These are phyloP conservation scores for Apiospora pterosperma DNA, from an alignment of 2,329 filamentous ascomycete species.

Conservation along the genomic window DNA sequence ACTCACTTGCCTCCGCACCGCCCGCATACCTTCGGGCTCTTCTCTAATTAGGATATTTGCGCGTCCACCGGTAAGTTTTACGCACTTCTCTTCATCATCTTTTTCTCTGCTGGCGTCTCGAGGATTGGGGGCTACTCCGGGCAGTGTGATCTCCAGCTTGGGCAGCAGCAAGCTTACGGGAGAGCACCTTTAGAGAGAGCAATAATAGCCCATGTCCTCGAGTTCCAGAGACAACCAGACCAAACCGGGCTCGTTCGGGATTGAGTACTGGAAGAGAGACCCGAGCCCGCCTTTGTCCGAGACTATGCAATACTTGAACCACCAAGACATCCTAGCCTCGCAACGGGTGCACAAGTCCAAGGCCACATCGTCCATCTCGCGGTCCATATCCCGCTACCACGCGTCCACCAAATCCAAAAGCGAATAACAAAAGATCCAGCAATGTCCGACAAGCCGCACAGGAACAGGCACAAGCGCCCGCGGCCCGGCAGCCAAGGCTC, in stretches of 20 bases:
- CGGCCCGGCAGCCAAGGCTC: background rate
- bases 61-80: background rate
- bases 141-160: background rate
- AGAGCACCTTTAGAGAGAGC: background rate
- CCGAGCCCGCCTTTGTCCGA: background rate
- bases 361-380: background rate
- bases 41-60: background rate
- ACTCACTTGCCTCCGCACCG: background rate
- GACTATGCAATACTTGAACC: background rate
- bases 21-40: background rate
- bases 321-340: background rate
- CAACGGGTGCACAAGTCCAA: background rate
- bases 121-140: background rate
- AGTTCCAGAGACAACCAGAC: background rate
- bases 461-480: background rate
- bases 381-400: background rate
- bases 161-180: background rate
- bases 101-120: background rate
- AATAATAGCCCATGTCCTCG: background rate
- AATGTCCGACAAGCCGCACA: background rate
- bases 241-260: background rate
- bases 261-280: constrained; percentile 4
- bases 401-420: background rate
- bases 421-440: background rate
- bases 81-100: background rate